phyloP scores from a whole-genome alignment of 768 basidiomycete species.

The Boletus rubescentipes region DNA sequence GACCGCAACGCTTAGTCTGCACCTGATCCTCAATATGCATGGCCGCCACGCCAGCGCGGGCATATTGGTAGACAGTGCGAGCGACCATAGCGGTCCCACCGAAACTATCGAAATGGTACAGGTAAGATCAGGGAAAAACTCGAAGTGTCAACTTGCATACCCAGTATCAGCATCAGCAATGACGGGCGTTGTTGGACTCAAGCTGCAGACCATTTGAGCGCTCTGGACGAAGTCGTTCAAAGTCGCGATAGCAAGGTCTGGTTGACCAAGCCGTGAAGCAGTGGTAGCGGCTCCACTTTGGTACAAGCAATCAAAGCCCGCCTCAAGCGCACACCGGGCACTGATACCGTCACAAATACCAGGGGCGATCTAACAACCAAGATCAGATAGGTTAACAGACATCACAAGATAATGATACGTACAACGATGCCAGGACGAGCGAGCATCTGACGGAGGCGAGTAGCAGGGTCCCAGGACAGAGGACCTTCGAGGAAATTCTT shows the following conservation, averaged over 20 bases:
- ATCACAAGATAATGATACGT: slow-evolving; percentile 23
- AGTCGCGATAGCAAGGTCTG: slow-evolving; percentile 78
- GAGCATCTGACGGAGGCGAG: slow-evolving; percentile 68
- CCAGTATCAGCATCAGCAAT: slow-evolving; percentile 84
- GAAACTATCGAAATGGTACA: slow-evolving; percentile 38
- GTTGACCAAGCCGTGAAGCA: slow-evolving; percentile 73
- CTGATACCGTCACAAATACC: slow-evolving; percentile 81
- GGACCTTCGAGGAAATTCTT: slow-evolving; percentile 69
- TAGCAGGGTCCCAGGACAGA: slow-evolving; percentile 65
- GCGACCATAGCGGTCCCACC: slow-evolving; percentile 76
- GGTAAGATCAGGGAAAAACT: slow-evolving; percentile 6
- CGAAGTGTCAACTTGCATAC: slow-evolving; percentile 30
- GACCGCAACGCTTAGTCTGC: slow-evolving; percentile 78
- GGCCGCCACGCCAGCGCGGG: slow-evolving; percentile 65
- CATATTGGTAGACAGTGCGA: slow-evolving; percentile 72
- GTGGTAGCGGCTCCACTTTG: slow-evolving; percentile 83
- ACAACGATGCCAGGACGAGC: slow-evolving; percentile 76
- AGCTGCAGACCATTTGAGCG: slow-evolving; percentile 67
- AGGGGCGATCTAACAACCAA: slow-evolving; percentile 55
- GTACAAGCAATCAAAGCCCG: slow-evolving; percentile 75
- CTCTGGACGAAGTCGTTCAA: slow-evolving; percentile 74
- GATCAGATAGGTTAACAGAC: background rate
- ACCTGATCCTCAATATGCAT: slow-evolving; percentile 84
- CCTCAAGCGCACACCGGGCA: slow-evolving; percentile 76
- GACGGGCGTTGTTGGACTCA: slow-evolving; percentile 64